Percentiles rank a stretch among this genome's conserved stretches.
These are phyloP conservation scores for Pontederia crassipes DNA, from an alignment of 176 grass and related monocot species.

Conservation along the genomic window DNA sequence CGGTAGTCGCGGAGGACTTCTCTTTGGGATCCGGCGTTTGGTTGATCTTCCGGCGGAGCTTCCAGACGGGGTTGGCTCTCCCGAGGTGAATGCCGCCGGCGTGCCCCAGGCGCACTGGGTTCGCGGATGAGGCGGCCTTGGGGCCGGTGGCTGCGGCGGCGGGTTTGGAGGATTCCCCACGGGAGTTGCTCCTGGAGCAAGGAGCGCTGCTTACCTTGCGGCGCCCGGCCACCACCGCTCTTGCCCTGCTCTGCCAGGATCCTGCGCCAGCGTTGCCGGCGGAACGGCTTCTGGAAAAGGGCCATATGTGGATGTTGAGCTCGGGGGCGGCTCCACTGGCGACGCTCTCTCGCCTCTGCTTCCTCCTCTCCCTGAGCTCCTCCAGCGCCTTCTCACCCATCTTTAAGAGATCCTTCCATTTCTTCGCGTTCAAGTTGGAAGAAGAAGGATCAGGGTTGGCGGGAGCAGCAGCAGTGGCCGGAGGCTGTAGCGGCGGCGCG, in stretches of 20 bases:
- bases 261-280: constrained; percentile 40
- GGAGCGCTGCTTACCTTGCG: constrained; percentile 58
- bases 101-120: constrained; percentile 17
- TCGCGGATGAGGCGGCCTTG: constrained; percentile 28
- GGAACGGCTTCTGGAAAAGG: constrained; percentile 87
- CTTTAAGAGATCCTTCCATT: constrained; percentile 48
- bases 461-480: not conserved
- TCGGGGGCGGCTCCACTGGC: constrained; percentile 45
- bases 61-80: constrained; percentile 58
- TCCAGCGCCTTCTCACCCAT: constrained; percentile 25
- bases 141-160: not conserved
- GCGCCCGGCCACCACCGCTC: not conserved
- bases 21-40: not conserved
- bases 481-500: constrained; percentile 16
- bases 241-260: constrained; percentile 12
- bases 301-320: constrained; percentile 98
- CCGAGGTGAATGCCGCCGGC: constrained; percentile 61
- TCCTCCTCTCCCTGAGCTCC: constrained; percentile 3
- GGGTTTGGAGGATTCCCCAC: constrained; percentile 43
- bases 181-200: constrained; percentile 93
- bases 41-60: constrained; percentile 44
- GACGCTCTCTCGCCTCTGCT: not conserved
- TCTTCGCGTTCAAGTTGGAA: constrained; percentile 39
- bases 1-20: not conserved
- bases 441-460: not conserved